Evolutionary conservation across 1,284 basidiomycete species (phyloP).

Genomic region (Pseudozyma thailandica): DNA sequence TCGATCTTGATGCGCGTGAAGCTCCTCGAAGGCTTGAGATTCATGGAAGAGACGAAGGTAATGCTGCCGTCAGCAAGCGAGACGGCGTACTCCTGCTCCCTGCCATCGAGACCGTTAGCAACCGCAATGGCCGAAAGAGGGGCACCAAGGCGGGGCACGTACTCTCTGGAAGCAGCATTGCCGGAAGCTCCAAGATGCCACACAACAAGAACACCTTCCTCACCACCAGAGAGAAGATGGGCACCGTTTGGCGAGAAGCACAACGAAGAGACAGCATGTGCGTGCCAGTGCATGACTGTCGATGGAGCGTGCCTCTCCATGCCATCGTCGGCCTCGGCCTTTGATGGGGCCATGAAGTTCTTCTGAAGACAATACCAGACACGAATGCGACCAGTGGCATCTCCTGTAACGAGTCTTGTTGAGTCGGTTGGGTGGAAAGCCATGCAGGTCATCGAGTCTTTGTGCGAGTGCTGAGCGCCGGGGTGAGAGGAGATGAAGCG

Average conservation of each 20-base stretch:
- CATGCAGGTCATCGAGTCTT: conserved; percentile 78
- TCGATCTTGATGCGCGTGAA: conserved; percentile 80
- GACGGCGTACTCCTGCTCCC: conserved; percentile 86
- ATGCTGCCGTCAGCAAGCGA: conserved; percentile 85
- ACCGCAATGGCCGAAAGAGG: conserved; percentile 75
- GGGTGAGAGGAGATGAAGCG: conserved; percentile 76
- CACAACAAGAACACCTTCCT: conserved; percentile 92
- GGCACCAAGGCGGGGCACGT: conserved; percentile 89
- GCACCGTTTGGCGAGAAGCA: conserved; percentile 90
- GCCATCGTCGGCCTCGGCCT: conserved; percentile 30
- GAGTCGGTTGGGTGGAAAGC: conserved; percentile 88
- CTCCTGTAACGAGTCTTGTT: conserved; percentile 89
- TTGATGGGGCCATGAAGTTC: conserved; percentile 47
- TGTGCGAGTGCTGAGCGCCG: conserved; percentile 21
- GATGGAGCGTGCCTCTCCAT: conserved; percentile 73
- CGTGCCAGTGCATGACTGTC: conserved; percentile 93
- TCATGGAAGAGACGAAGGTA: conserved; percentile 79
- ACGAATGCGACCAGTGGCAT: conserved; percentile 83
- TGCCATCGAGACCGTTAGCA: conserved; percentile 72
- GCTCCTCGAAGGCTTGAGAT: conserved; percentile 78
- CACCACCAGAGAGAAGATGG: conserved; percentile 92
- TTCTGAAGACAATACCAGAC: conserved; percentile 86
- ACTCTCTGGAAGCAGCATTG: conserved; percentile 69
- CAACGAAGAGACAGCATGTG: conserved; percentile 89
- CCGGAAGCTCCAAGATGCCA: conserved; percentile 76